Evolutionary conservation across 78 protist species (phyloP), one percentile per base, ranked within the genome.

Genomic region (Mantamonas sphyraenae): DNA sequence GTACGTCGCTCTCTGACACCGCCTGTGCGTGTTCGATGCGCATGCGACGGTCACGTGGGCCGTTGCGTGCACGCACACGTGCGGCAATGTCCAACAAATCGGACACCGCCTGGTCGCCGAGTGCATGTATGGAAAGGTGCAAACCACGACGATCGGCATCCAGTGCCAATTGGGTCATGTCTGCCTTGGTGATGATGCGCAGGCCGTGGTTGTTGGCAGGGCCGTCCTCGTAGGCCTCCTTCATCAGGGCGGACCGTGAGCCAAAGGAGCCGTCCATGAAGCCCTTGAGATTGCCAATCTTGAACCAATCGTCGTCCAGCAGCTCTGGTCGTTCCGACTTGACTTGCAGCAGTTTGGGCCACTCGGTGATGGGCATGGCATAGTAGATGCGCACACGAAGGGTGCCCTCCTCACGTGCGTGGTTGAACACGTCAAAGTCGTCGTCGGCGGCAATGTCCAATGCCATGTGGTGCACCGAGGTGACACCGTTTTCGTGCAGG

Each of bases 21-120:
- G 62, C 62, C 12, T 57, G 62, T n/a, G 62, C 62, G 62, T 57
- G 62, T 57, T 57, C 62, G 62, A 57, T 20, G 16, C 62, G 16
- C 9, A n/a, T 30, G 9, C 62, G 24, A 30, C 62, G 7, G 12
- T 57, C 62, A 7, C 62, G 7, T 7, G 62, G 62, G 10, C 62
- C 62, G 62, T 57, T 57, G 39, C 28, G 24, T 17, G 10, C 62
- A 8, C 28, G 39, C 62, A 57, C 28, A 9, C 28, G 39, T 57
- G 24, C 62, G 9, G 39, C 8, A 12, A 57, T 57, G 16, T 7
- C 28, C 30, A 57, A 31, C 28, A 57, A 57, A 31, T 30, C 28
- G 22, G 24, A 26, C 17, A 30, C 28, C 22, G 62, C 62, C 10
- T 31, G 62, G 28, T 57, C 62, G 12, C 62, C 62, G 16, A 57